Conservation (phyloP, 2,329 filamentous ascomycete species). For the Nigrospora osmanthi region DNA sequence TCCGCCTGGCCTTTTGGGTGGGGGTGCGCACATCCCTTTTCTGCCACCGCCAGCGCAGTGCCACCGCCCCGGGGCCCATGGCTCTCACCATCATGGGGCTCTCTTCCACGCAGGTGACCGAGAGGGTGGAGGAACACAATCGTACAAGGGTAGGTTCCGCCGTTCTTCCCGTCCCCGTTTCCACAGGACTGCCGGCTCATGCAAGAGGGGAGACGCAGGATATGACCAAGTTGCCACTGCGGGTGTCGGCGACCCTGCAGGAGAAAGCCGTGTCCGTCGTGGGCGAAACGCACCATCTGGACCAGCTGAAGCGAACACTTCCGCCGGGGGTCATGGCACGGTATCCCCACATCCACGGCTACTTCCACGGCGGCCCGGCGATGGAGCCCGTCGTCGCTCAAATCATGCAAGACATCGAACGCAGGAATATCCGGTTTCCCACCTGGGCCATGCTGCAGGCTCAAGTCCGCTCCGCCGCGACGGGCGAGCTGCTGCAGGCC, state of each 20-base stretch:
- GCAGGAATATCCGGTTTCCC: neutral
- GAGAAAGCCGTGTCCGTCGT: constrained; percentile 1
- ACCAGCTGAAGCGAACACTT: neutral
- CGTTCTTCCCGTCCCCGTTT: neutral
- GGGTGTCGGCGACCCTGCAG: constrained; percentile 1
- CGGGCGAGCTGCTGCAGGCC: constrained; percentile 1
- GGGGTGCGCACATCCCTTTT: constrained; percentile 1
- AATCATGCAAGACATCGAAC: neutral
- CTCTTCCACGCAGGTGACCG: neutral
- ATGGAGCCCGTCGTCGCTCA: constrained; percentile 2
- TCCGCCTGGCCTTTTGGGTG: constrained; percentile 4
- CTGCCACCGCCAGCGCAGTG: neutral
- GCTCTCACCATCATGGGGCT: constrained; percentile 2
- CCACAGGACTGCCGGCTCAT: no score
- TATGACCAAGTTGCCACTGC: constrained; percentile 1
- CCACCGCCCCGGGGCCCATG: neutral
- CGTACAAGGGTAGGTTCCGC: neutral
- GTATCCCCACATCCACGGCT: constrained; percentile 3
- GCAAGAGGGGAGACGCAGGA: no score
- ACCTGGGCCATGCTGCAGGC: neutral
- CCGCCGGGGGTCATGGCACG: neutral
- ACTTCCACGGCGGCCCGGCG: constrained; percentile 4
- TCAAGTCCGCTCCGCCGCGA: constrained; percentile 2
- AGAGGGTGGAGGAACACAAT: neutral
- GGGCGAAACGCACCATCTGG: constrained; percentile 1